Evolutionary conservation across 805 yeast genomes (phyloP).

Genomic region (Metschnikowia gruessii): DNA sequence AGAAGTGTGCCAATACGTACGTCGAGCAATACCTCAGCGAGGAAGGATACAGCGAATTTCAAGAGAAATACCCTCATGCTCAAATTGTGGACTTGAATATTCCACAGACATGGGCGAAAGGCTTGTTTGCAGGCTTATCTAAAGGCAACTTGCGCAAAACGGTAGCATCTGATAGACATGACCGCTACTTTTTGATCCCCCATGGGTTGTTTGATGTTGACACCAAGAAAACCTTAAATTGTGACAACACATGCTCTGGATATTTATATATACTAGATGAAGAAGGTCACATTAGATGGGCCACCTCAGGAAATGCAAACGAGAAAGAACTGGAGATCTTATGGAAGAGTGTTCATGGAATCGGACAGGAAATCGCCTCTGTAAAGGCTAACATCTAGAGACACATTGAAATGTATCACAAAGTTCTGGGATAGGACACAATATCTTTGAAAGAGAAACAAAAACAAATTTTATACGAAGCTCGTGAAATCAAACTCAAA

Average conservation of each 20-base stretch:
- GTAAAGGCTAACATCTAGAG: neutral
- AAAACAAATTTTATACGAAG: too few species aligned
- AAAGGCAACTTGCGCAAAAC: slow-evolving; percentile 42
- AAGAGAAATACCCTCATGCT: slow-evolving; percentile 44
- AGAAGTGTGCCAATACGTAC: slow-evolving; percentile 59
- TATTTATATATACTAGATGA: slow-evolving; percentile 77
- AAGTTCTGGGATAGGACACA: neutral
- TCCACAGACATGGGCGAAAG: slow-evolving; percentile 72
- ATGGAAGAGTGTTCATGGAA: slow-evolving; percentile 63
- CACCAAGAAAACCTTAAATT: slow-evolving; percentile 54
- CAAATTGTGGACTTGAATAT: slow-evolving; percentile 77
- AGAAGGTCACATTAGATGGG: slow-evolving; percentile 81
- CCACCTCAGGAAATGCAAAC: slow-evolving; percentile 77
- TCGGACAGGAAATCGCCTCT: slow-evolving; percentile 46
- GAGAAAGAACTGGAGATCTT: slow-evolving; percentile 60
- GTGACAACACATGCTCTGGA: slow-evolving; percentile 79
- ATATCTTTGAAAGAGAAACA: neutral
- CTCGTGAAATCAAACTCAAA: too few species aligned
- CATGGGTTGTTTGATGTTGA: slow-evolving; percentile 56
- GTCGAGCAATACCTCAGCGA: slow-evolving; percentile 46
- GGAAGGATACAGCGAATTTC: slow-evolving; percentile 41
- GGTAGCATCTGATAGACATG: slow-evolving; percentile 49
- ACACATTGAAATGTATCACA: neutral
- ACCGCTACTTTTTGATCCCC: slow-evolving; percentile 61
- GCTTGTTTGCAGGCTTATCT: slow-evolving; percentile 49